Percentiles rank a stretch among this genome's conserved stretches.
Evolutionary conservation across 805 yeast species (phyloP).

Genomic region (Myxozyma geophila): DNA sequence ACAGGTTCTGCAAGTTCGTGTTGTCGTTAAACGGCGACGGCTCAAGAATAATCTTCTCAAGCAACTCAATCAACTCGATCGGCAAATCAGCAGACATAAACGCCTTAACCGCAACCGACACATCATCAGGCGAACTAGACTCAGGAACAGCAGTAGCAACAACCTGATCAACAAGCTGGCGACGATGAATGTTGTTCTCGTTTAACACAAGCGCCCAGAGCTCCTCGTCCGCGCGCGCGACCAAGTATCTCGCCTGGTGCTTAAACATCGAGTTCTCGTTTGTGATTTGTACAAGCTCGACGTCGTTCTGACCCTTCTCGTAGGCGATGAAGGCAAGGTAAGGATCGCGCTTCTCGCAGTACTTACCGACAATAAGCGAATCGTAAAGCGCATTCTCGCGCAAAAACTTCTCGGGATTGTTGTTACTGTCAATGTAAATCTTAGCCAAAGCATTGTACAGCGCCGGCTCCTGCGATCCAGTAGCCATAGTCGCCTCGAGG

Average conservation of each 20-base stretch:
- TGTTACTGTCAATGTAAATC: constrained; percentile 96
- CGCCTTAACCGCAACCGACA: constrained; percentile 90
- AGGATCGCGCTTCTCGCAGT: constrained; percentile 99
- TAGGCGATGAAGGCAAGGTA: constrained; percentile 96
- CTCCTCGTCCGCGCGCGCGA: constrained; percentile 80
- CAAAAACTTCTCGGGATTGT: constrained; percentile 95
- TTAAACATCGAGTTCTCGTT: constrained; percentile 98
- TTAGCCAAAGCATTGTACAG: constrained; percentile 94
- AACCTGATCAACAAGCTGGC: constrained; percentile 90
- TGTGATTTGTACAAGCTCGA: constrained; percentile 86
- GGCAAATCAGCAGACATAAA: constrained; percentile 96
- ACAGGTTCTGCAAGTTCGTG: constrained; percentile 89
- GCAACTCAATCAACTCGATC: constrained; percentile 86
- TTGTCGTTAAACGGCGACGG: constrained; percentile 97
- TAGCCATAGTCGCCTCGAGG: constrained; percentile 83
- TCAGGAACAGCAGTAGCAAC: constrained; percentile 97
- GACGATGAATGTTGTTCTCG: constrained; percentile 80
- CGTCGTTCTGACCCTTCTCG: constrained; percentile 92
- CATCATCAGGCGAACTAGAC: constrained; percentile 88
- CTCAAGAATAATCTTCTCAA: constrained; percentile 94
- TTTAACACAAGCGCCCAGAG: constrained; percentile 82
- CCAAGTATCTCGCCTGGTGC: constrained; percentile 96
- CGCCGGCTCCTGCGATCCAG: constrained; percentile 82
- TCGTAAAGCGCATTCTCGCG: constrained; percentile 88
- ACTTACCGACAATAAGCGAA: constrained; percentile 93